Base-by-base conservation (phyloP, 2,329 filamentous ascomycete genomes). In the Aspergillus novofumigatus region DNA sequence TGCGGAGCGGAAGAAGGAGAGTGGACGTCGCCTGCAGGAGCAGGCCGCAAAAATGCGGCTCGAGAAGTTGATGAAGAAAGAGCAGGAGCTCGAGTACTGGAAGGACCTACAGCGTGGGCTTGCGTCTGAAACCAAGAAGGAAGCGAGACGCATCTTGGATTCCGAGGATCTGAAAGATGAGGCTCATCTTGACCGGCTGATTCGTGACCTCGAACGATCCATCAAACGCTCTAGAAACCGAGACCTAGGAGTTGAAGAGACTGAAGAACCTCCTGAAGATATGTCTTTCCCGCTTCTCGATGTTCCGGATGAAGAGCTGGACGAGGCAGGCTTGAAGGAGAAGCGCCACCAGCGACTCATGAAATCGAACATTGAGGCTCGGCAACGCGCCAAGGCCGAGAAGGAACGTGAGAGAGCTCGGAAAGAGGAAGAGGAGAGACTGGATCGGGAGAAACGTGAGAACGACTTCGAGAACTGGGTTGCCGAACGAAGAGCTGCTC, bases 1-100 rank as follows among this genome's bases (percentile, higher is more conserved):
- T 62, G 92, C 93, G 10, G 94, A 99, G 78, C 89, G 93, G 71
- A 91, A 96, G 70, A 96, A 95, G 72, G 94, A 99, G 75, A 94
- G 91, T 65, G 94, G 94, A 0, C 83, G 94, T 62, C 83, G 95
- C 49, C 72, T 99, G 26, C 94, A 99, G 73, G 92, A 97, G 67
- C 94, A 99, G 74, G 94, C 94, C 0, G 93, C 93, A 9, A 97
- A 96, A 75, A 96, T 97, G 91, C 88, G 94, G 7, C 79, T 99
- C 0, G 94, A 99, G 63, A 96, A 96, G 67, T 80, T 99, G 49
- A 91, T 97, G 72, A 90, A 90, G 69, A 99, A 99, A 75, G 94
- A 99, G 75, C 87, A 96, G 70, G 92, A 97, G 71, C 78, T 97
- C 1, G 92, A 96, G 65, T 97, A 96, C 74, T 97, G 92, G 80